Evolutionary conservation across 352 stramenopile species (phyloP).

Genomic region (Phytophthora pistaciae): DNA sequence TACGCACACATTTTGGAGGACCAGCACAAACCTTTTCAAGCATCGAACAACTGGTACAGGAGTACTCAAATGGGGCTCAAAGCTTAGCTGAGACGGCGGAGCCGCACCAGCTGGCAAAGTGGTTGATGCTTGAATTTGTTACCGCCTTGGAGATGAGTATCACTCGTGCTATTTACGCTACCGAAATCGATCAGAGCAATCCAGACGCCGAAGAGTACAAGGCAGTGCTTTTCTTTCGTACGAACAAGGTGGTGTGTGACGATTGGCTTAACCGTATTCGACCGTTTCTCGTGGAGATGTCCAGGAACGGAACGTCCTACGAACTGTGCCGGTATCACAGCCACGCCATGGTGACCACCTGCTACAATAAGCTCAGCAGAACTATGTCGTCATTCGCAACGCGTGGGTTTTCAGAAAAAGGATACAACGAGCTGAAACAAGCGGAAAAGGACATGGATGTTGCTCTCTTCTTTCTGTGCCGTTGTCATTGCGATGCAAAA

Average conservation of each 20-base stretch:
- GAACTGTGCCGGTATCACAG: constrained; percentile 56
- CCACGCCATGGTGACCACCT: constrained; percentile 45
- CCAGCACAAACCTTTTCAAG: constrained; percentile 80
- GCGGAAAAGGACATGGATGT: constrained; percentile 54
- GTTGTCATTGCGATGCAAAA: constrained; percentile 55
- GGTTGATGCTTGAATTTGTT: constrained; percentile 67
- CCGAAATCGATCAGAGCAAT: constrained; percentile 30
- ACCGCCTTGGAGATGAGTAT: constrained; percentile 60
- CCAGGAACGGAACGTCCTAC: constrained; percentile 28
- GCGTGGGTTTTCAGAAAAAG: constrained; percentile 20
- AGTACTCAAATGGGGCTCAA: constrained; percentile 32
- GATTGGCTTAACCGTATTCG: constrained; percentile 78
- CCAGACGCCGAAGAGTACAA: constrained; percentile 61
- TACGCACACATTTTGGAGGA: constrained; percentile 81
- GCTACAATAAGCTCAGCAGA: constrained; percentile 49
- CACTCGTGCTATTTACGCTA: constrained; percentile 33
- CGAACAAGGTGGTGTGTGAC: constrained; percentile 75
- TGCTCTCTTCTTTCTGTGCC: constrained; percentile 55
- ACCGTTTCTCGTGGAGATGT: constrained; percentile 58
- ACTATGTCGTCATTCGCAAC: constrained; percentile 30
- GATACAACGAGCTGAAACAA: constrained; percentile 37
- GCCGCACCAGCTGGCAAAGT: constrained; percentile 30
- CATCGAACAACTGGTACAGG: constrained; percentile 73
- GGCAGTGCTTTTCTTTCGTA: constrained; percentile 60
- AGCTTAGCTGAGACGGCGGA: constrained; percentile 3